Base-by-base conservation (phyloP, 129 eudicot species). In the Flaveria brownii region DNA sequence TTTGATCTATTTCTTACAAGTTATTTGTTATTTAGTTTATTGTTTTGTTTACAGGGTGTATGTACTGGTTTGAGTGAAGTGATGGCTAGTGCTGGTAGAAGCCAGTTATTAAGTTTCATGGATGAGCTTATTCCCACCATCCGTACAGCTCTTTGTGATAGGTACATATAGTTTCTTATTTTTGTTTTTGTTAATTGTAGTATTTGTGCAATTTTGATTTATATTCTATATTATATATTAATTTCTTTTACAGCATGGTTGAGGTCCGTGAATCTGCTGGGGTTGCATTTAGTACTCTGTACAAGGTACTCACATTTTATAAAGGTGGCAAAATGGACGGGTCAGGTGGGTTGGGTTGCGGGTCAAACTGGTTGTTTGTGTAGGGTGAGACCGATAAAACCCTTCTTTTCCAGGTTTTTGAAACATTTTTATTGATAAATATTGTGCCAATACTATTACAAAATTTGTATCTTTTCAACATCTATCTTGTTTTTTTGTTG, bases 211-310 rank as follows among this genome's bases (percentile, higher is more conserved):
- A 36, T 43, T 57, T 55, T 13, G 45, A 54, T 70, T 26, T 1
- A 46, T 64, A n/a, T 76, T 75, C 25, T 30, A 42, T 57, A 68
- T 69, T n/a, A 17, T 49, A 18, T 41, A 18, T 59, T 75, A 78
- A 7, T 78, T 18, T 62, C 39, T 76, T 57, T 12, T 61, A 47
- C 84, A 91, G 98, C 73, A 61, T 6, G 77, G 84, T 77, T 0
- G 99, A 94, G 84, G 99, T 94, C 74, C 97, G 99, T 25, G 99
- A 91, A 73, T 83, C 99, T 76, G 99, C 99, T 33, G 99, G 97
- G 26, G 54, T 86, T 79, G 99, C 99, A 3, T 94, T 94, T 70
- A 89, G 97, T 83, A 94, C 99, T 59, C 92, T 94, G 28, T 94
- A 91, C 85, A 94, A 94, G 99, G 99, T 94, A 86, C 50, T 70